Percentiles rank a stretch among this genome's conserved stretches.
Evolutionary conservation across 208 protist species (phyloP).

Genomic region (Acanthamoeba healyi): DNA sequence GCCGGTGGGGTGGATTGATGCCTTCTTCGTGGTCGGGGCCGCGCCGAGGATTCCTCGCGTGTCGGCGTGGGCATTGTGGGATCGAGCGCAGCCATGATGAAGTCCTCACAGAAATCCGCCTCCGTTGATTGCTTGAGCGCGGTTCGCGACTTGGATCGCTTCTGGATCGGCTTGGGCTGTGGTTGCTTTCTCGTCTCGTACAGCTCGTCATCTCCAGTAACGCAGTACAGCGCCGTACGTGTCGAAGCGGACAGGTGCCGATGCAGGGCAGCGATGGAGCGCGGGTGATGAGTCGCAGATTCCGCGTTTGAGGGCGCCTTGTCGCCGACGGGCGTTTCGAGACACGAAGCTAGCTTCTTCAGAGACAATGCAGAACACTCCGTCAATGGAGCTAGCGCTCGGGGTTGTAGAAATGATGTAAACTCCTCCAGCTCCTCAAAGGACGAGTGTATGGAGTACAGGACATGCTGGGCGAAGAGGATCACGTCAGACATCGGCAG

Average conservation of each 20-base stretch:
- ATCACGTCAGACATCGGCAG: neutral
- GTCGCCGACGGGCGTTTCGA: neutral
- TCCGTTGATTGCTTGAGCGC: neutral
- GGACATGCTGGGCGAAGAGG: neutral
- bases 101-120: neutral
- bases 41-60: neutral
- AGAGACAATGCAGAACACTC: neutral
- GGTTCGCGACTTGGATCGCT: neutral
- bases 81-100: neutral
- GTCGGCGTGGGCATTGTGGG: neutral
- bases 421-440: slow-evolving; percentile 69
- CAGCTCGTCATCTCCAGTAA: too few relatives aligned
- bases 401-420: slow-evolving; percentile 25
- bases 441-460: slow-evolving; percentile 65
- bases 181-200: too few relatives aligned
- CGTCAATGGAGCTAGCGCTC: slow-evolving; percentile 16
- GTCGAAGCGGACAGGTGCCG: too few relatives aligned
- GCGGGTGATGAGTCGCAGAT: too few relatives aligned
- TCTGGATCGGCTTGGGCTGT: too few relatives aligned
- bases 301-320: neutral
- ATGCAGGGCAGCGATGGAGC: too few relatives aligned
- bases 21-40: too few relatives aligned
- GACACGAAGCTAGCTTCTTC: neutral
- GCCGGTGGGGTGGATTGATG: too few relatives aligned
- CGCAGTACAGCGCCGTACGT: too few relatives aligned